Percentiles rank a stretch among this genome's conserved stretches.
phyloP scores from a whole-genome alignment of 495 filamentous ascomycete species.

The Neurospora tetrasperma region DNA sequence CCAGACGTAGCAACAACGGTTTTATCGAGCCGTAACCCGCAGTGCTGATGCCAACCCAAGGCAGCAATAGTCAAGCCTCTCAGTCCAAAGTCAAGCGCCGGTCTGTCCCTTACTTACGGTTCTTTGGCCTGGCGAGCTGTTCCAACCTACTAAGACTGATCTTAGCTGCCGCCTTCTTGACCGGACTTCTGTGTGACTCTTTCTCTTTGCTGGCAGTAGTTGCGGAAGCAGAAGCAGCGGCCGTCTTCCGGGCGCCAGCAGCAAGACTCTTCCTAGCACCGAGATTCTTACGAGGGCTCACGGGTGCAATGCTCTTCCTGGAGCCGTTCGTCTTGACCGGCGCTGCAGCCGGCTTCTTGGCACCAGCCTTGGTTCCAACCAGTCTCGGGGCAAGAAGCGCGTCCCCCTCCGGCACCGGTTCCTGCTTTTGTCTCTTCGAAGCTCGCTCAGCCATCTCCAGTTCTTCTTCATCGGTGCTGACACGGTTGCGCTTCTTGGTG shows the following conservation, averaged over 20 bases:
- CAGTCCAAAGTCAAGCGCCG: neutral
- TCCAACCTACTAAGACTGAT: constrained; percentile 41
- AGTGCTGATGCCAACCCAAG: neutral
- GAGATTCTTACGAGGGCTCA: constrained; percentile 10
- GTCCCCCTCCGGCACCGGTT: constrained; percentile 37
- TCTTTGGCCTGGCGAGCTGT: constrained; percentile 44
- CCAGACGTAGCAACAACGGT: neutral
- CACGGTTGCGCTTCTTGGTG: constrained; percentile 63
- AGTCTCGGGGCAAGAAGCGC: constrained; percentile 34
- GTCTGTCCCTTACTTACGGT: constrained; percentile 25
- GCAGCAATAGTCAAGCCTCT: neutral
- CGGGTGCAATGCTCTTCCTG: constrained; percentile 16
- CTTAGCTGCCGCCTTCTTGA: constrained; percentile 34
- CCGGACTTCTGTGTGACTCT: constrained; percentile 18
- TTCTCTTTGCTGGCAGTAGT: neutral
- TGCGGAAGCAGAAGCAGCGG: neutral
- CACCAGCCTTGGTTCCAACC: constrained; percentile 2
- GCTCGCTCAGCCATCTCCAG: constrained; percentile 32
- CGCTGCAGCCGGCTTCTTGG: neutral
- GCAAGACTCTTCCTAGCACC: constrained; percentile 1
- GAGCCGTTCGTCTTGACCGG: constrained; percentile 7
- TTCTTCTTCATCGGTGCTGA: constrained; percentile 39
- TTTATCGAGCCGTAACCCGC: neutral
- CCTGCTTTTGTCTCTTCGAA: constrained; percentile 37
- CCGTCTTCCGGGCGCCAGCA: neutral